Evolutionary conservation across 2,329 filamentous ascomycete genomes (phyloP), one percentile per base, ranked within the genome.

Genomic region (Pseudocercospora fuligena): DNA sequence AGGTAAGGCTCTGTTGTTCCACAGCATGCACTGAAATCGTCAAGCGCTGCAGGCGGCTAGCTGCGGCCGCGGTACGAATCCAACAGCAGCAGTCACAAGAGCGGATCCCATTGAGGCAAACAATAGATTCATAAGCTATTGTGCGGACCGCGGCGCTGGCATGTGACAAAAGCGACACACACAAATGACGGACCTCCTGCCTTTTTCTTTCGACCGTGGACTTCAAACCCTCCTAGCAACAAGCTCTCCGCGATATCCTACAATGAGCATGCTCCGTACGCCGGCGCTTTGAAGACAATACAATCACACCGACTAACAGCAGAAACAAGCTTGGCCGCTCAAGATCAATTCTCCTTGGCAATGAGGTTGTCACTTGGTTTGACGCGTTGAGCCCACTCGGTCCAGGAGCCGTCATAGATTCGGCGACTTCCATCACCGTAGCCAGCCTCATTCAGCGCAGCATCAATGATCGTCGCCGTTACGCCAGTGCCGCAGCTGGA

Each of bases 401-500:
- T 98, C 95, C 95, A 99, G 80, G 94, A 97, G 57, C 95, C 95
- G 78, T 99, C 95, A 75, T 99, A 99, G 23, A 99, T 85, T 76
- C 87, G 89, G 12, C 71, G 67, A 64, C 87, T 87, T 63, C 89
- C 86, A 3, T 87, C 83, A 1, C 91, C 92, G 76, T 89, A 94
- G 1, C 89, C 90, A 23, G 94, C 92, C 78, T 93, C 89, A 31
- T 88, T 88, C 62, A 99, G 81, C 1, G 93, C 95, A 43, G 93
- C 90, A 77, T 99, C 95, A 49, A 99, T 88, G 51, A 97, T 88
- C 19, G 92, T 92, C 7, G 95, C 95, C 11, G 94, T 98, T 60
- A 99, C 94, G 36, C 95, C 95, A 6, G 94, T 97, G 12, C 95
- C 95, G 74, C 95, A 99, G 74, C 88, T 94, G 59, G 89, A 91